Percentiles rank a stretch among this genome's conserved stretches.
Conservation (phyloP, 805 yeast genomes). For the Torulaspora franciscae region DNA sequence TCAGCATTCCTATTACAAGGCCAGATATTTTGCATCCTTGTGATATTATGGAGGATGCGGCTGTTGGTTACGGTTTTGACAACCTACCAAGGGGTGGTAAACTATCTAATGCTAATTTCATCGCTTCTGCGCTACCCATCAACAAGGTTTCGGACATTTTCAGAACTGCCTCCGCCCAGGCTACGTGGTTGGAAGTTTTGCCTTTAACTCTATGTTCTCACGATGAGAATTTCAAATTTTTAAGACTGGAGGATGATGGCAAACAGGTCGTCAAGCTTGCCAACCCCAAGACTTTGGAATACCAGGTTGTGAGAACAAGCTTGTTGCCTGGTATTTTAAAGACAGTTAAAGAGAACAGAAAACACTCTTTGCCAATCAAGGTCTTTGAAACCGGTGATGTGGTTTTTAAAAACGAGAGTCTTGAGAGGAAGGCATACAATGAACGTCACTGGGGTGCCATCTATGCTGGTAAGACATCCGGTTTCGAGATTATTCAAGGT, state of each 20-base stretch:
- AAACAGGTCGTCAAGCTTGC: constrained; percentile 83
- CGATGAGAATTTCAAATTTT: constrained; percentile 89
- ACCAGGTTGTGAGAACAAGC: constrained; percentile 95
- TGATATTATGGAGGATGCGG: constrained; percentile 98
- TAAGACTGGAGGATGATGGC: constrained; percentile 68
- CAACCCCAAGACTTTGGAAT: constrained; percentile 94
- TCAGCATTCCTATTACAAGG: constrained; percentile 86
- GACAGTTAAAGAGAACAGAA: constrained; percentile 92
- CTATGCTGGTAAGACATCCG: constrained; percentile 90
- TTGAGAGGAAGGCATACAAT: constrained; percentile 87
- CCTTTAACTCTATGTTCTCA: constrained; percentile 94
- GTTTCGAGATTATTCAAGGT: constrained; percentile 93
- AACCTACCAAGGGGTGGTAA: constrained; percentile 76
- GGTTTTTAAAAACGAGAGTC: constrained; percentile 69
- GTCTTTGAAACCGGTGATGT: constrained; percentile 96
- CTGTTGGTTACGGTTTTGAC: constrained; percentile 92
- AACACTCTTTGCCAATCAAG: constrained; percentile 88
- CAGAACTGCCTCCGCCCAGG: constrained; percentile 85
- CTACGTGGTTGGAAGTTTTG: constrained; percentile 94
- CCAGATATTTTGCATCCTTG: constrained; percentile 95
- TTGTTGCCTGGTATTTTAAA: constrained; percentile 91
- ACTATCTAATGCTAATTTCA: constrained; percentile 65
- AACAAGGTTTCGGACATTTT: constrained; percentile 88
- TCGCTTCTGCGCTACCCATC: constrained; percentile 84
- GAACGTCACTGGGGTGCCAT: constrained; percentile 94